These are phyloP conservation scores for Teunomyces gatunensis DNA, from an alignment of 805 yeast species.

Conservation along the genomic window DNA sequence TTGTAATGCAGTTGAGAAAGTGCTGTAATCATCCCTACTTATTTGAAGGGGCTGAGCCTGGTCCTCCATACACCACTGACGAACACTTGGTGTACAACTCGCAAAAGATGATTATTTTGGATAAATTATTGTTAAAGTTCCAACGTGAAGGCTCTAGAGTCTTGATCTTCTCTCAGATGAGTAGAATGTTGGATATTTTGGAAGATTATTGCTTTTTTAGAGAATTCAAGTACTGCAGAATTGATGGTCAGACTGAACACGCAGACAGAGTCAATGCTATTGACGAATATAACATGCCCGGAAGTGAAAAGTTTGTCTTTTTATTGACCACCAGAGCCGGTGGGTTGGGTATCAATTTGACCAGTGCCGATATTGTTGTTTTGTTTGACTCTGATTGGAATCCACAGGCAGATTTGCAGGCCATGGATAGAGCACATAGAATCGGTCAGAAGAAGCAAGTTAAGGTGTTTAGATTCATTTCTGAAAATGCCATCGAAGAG, in stretches of 20 bases:
- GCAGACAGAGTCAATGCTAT: constrained; percentile 71
- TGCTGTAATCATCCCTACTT: constrained; percentile 85
- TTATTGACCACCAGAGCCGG: constrained; percentile 84
- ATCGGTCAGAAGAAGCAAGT: constrained; percentile 86
- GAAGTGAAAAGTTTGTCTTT: constrained; percentile 67
- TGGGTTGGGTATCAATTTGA: constrained; percentile 81
- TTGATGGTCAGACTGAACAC: constrained; percentile 82
- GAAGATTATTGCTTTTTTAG: constrained; percentile 78
- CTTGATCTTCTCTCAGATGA: constrained; percentile 79
- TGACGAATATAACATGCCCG: constrained; percentile 78
- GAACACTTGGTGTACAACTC: constrained; percentile 76
- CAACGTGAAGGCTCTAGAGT: constrained; percentile 74
- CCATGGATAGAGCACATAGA: constrained; percentile 88
- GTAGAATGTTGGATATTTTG: constrained; percentile 73
- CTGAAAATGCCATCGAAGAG: constrained; percentile 82
- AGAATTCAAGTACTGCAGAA: constrained; percentile 69
- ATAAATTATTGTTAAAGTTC: constrained; percentile 59
- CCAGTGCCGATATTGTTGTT: constrained; percentile 76
- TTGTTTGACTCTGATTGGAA: constrained; percentile 84
- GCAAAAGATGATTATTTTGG: constrained; percentile 69
- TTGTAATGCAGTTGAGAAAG: constrained; percentile 81
- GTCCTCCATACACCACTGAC: constrained; percentile 84
- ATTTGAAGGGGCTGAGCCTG: constrained; percentile 87
- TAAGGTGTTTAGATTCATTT: constrained; percentile 70
- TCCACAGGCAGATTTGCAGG: constrained; percentile 86